Conservation (phyloP, 306 rosid species). For the Quercus robur region DNA sequence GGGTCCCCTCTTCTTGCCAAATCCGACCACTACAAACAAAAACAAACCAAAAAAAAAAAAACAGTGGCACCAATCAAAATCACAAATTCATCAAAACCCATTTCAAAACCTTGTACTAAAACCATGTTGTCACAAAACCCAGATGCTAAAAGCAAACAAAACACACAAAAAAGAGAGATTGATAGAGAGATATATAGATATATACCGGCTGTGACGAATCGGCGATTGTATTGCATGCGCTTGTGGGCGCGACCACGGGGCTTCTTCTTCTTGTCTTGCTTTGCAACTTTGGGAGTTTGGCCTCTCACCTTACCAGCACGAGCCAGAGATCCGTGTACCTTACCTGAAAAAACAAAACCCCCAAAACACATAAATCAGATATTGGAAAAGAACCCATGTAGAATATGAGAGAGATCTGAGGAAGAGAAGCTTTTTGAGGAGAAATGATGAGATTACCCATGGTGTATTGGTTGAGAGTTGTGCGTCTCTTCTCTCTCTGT, state of each 20-base stretch:
- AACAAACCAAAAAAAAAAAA: not conserved
- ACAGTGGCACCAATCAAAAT: not conserved
- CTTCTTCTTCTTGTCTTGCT: slow-evolving; percentile 58
- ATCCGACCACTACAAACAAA: slow-evolving; percentile 44
- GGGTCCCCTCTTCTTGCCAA: slow-evolving; percentile 63
- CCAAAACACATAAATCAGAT: not conserved
- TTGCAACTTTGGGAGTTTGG: slow-evolving; percentile 53
- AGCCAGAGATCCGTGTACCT: slow-evolving; percentile 56
- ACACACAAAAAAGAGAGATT: not conserved
- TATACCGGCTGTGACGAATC: slow-evolving; percentile 55
- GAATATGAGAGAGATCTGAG: not conserved
- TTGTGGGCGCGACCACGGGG: slow-evolving; percentile 57
- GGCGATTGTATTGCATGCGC: slow-evolving; percentile 59
- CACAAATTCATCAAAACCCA: not conserved
- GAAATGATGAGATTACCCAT: slow-evolving; percentile 16
- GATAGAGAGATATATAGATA: not conserved
- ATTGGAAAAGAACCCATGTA: not conserved
- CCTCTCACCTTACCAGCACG: slow-evolving; percentile 63
- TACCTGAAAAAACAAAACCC: slow-evolving; percentile 16
- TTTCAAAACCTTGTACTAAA: not conserved
- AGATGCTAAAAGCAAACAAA: not conserved
- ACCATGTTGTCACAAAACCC: not conserved
- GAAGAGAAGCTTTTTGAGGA: not conserved
- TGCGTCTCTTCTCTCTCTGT: not conserved
- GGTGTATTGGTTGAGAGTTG: not conserved